phyloP scores from a whole-genome alignment of 2,329 filamentous ascomycete genomes.

The Incumbomyces delicatus region DNA sequence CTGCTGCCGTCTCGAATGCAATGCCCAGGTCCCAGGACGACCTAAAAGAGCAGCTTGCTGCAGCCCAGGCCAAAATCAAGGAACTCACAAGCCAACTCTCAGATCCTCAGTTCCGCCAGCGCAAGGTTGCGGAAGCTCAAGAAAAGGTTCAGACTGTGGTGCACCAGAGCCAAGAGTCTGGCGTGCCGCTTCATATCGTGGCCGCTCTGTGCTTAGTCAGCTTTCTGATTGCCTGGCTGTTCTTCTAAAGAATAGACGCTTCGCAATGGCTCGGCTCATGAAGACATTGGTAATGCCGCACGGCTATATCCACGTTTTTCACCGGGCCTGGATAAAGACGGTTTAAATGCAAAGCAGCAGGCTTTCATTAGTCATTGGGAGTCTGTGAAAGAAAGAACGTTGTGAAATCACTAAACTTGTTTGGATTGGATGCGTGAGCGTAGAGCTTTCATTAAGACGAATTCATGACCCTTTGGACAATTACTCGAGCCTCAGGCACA shows the following conservation, averaged over 20 bases:
- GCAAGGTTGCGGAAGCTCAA: slow-evolving; percentile 55
- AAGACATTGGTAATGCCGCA: no score
- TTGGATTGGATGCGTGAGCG: no score
- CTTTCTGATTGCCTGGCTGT: slow-evolving; percentile 90
- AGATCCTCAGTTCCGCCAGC: slow-evolving; percentile 66
- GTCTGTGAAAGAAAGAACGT: no score
- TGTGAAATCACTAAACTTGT: no score
- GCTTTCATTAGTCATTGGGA: no score
- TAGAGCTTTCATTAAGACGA: no score
- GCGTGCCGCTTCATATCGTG: slow-evolving; percentile 77
- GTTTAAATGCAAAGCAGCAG: no score
- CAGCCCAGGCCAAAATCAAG: slow-evolving; percentile 65
- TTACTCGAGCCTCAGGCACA: no score
- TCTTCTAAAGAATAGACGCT: slow-evolving; percentile 56
- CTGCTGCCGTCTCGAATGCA: slow-evolving; percentile 40
- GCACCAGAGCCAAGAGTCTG: slow-evolving; percentile 49
- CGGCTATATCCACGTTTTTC: no score
- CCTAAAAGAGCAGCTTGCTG: slow-evolving; percentile 60
- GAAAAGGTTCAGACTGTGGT: slow-evolving; percentile 43
- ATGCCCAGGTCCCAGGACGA: slow-evolving; percentile 48
- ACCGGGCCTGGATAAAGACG: no score
- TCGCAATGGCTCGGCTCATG: slow-evolving; percentile 6
- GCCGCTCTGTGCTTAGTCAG: slow-evolving; percentile 76
- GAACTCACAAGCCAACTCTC: slow-evolving; percentile 53
- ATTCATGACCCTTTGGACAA: no score